Conservation (phyloP, 768 basidiomycete genomes). For the Cystofilobasidium macerans region DNA sequence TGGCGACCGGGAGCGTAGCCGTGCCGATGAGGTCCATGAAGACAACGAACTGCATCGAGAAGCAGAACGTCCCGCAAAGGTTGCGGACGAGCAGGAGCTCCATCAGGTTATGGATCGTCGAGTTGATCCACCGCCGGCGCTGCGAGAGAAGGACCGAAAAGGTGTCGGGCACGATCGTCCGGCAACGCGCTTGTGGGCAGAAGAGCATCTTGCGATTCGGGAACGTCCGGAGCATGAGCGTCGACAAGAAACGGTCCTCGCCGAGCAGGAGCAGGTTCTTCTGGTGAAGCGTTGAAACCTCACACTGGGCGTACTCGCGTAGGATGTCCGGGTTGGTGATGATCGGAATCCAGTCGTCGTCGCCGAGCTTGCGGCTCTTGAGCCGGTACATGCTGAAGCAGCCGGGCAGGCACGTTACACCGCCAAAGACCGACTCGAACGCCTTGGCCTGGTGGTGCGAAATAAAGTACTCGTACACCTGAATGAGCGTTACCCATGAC, state of each 20-base stretch:
- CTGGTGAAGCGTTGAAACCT: constrained; percentile 89
- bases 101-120: constrained; percentile 98
- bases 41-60: constrained; percentile 99
- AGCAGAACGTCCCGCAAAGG: constrained; percentile 97
- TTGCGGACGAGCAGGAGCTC: constrained; percentile 94
- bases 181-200: constrained; percentile 84
- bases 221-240: constrained; percentile 89
- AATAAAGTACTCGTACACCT: constrained; percentile 72
- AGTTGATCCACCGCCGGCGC: constrained; percentile 98
- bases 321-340: constrained; percentile 95
- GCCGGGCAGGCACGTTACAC: constrained; percentile 97
- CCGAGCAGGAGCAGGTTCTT: constrained; percentile 93
- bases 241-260: constrained; percentile 97
- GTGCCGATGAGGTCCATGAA: constrained; percentile 46
- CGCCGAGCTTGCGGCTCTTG: constrained; percentile 75
- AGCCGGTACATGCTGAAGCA: constrained; percentile 99
- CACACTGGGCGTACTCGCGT: constrained; percentile 88
- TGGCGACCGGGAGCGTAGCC: constrained; percentile 60
- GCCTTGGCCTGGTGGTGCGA: constrained; percentile 97
- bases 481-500: constrained; percentile 97
- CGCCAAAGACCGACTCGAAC: constrained; percentile 97
- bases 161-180: constrained; percentile 92
- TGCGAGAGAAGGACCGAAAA: constrained; percentile 88
- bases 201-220: constrained; percentile 99
- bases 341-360: constrained; percentile 95